Base-by-base conservation (phyloP, 306 rosid species). In the Ziziphus jujuba region DNA sequence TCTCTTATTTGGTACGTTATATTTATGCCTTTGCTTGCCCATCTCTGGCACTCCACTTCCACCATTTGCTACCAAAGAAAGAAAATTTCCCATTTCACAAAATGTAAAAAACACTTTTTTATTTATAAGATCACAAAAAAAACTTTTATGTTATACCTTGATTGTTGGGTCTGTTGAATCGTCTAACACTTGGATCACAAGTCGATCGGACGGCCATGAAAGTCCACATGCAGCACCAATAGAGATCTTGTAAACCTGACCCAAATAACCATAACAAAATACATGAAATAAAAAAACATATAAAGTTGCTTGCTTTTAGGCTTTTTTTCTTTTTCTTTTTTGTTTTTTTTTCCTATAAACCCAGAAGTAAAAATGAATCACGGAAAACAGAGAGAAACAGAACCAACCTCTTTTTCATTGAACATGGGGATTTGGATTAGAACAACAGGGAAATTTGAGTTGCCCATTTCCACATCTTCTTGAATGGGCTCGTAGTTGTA, bases 351-450 rank as follows among this genome's bases (percentile, higher is more conserved):
- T 52, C 36, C n/a, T 61, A 67, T 20, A 59, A 65, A 64, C 54
- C 75, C 69, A 64, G 22, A 48, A 62, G 58, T 16, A 38, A 28
- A 22, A 31, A 31, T 49, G 6, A 22, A 25, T 13, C 23, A 53
- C 17, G 56, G 61, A 44, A 17, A 44, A 20, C 16, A 43, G 31
- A 31, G 15, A 7, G 2, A 38, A 6, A 28, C 35, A 48, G 56
- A 20, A 36, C 34, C 25, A 43, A 90, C 99, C 99, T 95, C 99
- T 85, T 53, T 84, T 72, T 95, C 99, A 53, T 95, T 95, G 82
- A 79, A 95, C 99, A 95, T 95, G 17, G 99, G 99, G 82, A 95
- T 95, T 87, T 95, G 99, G 23, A 95, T n/a, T 5, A 95, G 93
- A 34, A 95, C 97, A 14, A 76, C 81, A 0, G 99, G 99, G 82